Evolutionary conservation across 768 basidiomycete species (phyloP), one percentile per base, ranked within the genome.

Genomic region (Russula earlei): DNA sequence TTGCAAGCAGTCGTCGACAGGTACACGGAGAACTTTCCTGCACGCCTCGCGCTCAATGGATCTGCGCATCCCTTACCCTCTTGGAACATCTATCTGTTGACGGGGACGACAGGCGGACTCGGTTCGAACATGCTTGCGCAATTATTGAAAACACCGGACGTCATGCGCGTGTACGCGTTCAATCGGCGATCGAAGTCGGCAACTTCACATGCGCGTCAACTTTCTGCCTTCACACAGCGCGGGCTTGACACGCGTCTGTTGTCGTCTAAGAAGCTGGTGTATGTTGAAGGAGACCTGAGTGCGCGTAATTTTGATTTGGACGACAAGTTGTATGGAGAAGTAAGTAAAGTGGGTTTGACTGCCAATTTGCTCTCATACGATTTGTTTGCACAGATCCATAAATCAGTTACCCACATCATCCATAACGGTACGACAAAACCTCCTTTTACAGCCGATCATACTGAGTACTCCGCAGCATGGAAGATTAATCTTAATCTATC

Each of bases 21-120:
- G 40, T 63, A 65, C 47, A 63, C 64, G 7, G 37, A 51, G 37
- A n/a, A 15, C 2, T 65, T 67, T 41, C 64, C 64, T 17, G 34
- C 34, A 36, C 54, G 51, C 22, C 46, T 34, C 10, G 19, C 29
- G 15, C 14, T 37, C 33, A 41, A 49, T 33, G 46, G 27, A 40
- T 50, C 49, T 15, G 45, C 40, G 24, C 24, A 9, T 34, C 15
- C 31, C 11, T 29, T 34, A 6, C 22, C 29, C 8, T 0, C 19
- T 22, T 48, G 44, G 9, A 47, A 62, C 14, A 55, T 59, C 10
- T 58, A 65, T 25, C 47, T 66, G 19, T 45, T 67, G 38, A 66
- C 63, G 1, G 66, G 66, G 14, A 57, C 63, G 17, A 66, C 66
- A 2, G 66, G 66, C 25, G 58, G 60, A 17, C 59, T 66, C 14